Base-by-base conservation (phyloP, 2,329 filamentous ascomycete species). In the Aureobasidium lini region DNA sequence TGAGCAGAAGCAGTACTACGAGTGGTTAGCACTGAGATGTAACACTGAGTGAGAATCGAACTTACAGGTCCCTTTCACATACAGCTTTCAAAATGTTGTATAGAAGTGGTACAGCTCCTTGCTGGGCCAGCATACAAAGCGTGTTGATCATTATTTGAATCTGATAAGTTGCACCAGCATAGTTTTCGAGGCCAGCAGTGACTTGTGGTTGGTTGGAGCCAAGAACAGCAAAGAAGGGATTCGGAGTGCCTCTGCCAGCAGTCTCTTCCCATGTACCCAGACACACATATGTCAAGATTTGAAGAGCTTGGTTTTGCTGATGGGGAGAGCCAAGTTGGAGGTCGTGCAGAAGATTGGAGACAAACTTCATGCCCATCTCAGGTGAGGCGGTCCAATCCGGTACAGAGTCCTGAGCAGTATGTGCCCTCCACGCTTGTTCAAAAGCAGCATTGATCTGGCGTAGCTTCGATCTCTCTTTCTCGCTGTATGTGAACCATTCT, bases 401-500 rank as follows among this genome's bases (percentile, higher is more conserved):
- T 34, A 77, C 74, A 44, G 76, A 73, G 15, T 77, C 70, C 16
- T 54, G 48, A 11, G 47, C 48, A 31, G 57, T 64, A 69, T 67
- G 69, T 61, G 70, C 72, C 66, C 68, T 71, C 89, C 89, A 96
- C 68, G 86, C 83, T 70, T 84, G 83, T 64, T 91, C 84, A 69
- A 95, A 97, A 2, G 86, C 85, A 39, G 84, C 80, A 68, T 89
- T 89, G 18, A 89, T 86, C 57, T 86, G 83, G 57, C 88, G 82
- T 50, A 96, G 78, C 67, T 92, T 86, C 48, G 87, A 81, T 75
- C 89, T 89, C 70, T 97, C 92, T 73, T 89, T 88, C 63, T 90
- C 86, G 66, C 88, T 88, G 74, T 97, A 96, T 57, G 87, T 85
- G 73, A 99, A 99, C 94, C 94, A 99, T 75, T 99, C 94, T 70